phyloP scores from a whole-genome alignment of 2,329 filamentous ascomycete species.

The Waltergamsia citrina region DNA sequence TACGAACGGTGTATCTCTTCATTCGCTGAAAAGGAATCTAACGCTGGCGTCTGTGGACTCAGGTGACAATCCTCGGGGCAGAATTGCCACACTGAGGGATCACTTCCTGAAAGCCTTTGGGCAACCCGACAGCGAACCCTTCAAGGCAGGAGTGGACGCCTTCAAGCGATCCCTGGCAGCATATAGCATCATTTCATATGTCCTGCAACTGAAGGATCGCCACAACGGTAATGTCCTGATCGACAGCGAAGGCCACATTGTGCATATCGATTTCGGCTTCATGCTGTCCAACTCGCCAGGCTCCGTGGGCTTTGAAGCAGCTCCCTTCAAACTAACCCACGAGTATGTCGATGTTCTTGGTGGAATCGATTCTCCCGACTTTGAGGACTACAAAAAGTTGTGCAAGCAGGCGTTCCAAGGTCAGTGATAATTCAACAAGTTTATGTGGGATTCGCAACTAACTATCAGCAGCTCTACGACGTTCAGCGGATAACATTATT shows the following conservation, averaged over 20 bases:
- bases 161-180: constrained; percentile 77
- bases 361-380: constrained; percentile 59
- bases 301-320: constrained; percentile 76
- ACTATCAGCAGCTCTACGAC: constrained; percentile 49
- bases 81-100: constrained; percentile 72
- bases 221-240: constrained; percentile 84
- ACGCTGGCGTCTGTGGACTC: constrained; percentile 67
- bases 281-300: constrained; percentile 84
- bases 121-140: constrained; percentile 56
- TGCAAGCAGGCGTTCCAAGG: constrained; percentile 81
- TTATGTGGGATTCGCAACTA: constrained; percentile 6
- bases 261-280: constrained; percentile 85
- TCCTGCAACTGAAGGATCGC: constrained; percentile 76
- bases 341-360: constrained; percentile 81
- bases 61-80: constrained; percentile 61
- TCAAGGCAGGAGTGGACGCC: constrained; percentile 63
- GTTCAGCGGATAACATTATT: constrained; percentile 71
- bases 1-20: constrained; percentile 78
- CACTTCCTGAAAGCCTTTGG: constrained; percentile 78
- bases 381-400: constrained; percentile 64
- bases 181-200: constrained; percentile 77
- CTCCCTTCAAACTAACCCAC: constrained; percentile 77
- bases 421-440: constrained; percentile 21
- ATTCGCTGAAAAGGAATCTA: constrained; percentile 73
- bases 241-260: constrained; percentile 76